Evolutionary conservation across 1,284 basidiomycete genomes (phyloP), one percentile per base, ranked within the genome.

Genomic region (Cryptococcus neoformans): DNA sequence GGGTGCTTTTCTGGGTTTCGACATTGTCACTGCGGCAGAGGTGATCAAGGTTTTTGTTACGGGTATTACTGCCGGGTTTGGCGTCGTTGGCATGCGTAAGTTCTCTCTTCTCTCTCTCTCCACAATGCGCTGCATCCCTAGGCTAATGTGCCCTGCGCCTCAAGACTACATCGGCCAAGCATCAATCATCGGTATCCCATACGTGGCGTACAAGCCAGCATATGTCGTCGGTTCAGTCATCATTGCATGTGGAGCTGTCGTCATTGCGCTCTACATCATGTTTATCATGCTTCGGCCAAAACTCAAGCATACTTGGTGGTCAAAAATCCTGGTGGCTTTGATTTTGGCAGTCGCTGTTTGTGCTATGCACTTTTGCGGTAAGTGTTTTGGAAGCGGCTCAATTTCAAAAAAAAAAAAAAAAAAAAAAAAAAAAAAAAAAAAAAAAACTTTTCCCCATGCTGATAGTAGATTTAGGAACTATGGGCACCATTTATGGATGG

Each of bases 231-330:
- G 74, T 3, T 78, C 77, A 4, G 73, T 80, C 51, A 57, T 80
- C 51, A 79, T 80, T 50, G 79, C 80, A 34, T 77, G 72, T 49
- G 65, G 68, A 11, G 78, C 78, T 10, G 78, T 80, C 17, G 66
- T 75, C 52, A 65, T 75, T 37, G 80, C 74, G 4, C 74, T 81
- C 1, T 81, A 78, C 63, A 77, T 79, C 66, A 76, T 81, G 70
- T 81, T 81, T 64, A 74, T 80, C 68, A 76, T 80, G 64, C 72
- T 80, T 44, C 73, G 79, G 21, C 80, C 79, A 2, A 79, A 80
- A 60, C 72, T 80, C 57, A 72, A 78, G 62, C 79, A 81, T 57
- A 75, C 70, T 6, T 78, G 75, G 74, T 53, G 69, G 40, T 76
- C 77, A 57, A 79, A 79, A 51, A 61, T 75, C 35, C 65, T 64